A percentile compares a stretch with the other conserved stretches of the same genome.
phyloP scores from a whole-genome alignment of 441 rosid genomes.

The Brassica balearica region DNA sequence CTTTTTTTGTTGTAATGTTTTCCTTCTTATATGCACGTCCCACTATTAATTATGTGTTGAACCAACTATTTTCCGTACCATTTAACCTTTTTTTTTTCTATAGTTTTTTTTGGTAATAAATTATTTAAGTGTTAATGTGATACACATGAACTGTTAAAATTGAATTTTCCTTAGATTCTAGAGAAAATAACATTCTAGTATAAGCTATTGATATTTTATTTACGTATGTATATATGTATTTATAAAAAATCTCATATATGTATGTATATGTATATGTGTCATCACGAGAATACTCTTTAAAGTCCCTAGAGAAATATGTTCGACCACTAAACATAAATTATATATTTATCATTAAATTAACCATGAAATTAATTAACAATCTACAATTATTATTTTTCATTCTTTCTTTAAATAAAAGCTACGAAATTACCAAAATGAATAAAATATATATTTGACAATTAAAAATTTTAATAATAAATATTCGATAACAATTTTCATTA shows the following conservation, averaged over 20 bases:
- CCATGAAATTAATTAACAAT: too few species aligned
- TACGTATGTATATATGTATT: neutral
- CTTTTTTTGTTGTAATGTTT: neutral
- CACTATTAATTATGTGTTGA: neutral
- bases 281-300: too few species aligned
- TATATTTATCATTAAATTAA: too few species aligned
- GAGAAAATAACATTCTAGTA: neutral
- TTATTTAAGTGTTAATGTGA: neutral
- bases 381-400: too few species aligned
- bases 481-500: too few species aligned
- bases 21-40: constrained; percentile 13
- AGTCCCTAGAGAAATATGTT: too few species aligned
- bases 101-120: neutral
- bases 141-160: neutral
- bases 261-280: too few species aligned
- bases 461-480: too few species aligned
- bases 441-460: neutral
- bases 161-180: neutral
- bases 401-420: too few species aligned
- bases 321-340: too few species aligned
- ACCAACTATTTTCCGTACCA: neutral
- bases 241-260: neutral
- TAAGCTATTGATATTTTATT: neutral
- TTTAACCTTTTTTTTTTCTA: neutral
- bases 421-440: too few species aligned